Conservation (phyloP, 495 filamentous ascomycete genomes). For the Xylaria bambusicola region DNA sequence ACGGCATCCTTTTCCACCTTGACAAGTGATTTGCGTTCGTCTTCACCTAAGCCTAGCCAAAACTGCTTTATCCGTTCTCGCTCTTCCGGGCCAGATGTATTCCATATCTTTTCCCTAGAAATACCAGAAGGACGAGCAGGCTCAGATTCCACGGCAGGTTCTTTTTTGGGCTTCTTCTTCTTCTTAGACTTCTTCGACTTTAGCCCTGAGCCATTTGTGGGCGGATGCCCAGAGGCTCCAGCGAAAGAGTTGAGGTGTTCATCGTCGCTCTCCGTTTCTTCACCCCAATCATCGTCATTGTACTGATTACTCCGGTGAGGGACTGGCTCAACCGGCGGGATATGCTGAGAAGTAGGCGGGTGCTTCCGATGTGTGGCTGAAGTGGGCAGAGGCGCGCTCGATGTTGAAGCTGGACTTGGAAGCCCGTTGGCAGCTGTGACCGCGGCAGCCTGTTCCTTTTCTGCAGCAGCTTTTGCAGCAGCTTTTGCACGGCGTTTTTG, state of each 20-base stretch:
- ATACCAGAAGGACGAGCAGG: slow-evolving; percentile 39
- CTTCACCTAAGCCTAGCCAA: slow-evolving; percentile 94
- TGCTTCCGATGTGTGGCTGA: slow-evolving; percentile 31
- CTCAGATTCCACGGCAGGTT: slow-evolving; percentile 21
- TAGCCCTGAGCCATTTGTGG: slow-evolving; percentile 27
- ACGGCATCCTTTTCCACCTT: slow-evolving; percentile 99
- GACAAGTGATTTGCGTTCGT: slow-evolving; percentile 88
- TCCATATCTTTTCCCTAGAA: slow-evolving; percentile 90
- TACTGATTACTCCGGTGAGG: slow-evolving; percentile 33
- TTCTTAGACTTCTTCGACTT: slow-evolving; percentile 64
- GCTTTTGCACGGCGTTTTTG: slow-evolving; percentile 83
- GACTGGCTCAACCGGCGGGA: slow-evolving; percentile 20
- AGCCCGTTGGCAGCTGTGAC: slow-evolving; percentile 41
- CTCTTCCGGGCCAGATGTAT: slow-evolving; percentile 89
- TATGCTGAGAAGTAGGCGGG: slow-evolving; percentile 26
- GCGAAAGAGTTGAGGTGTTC: slow-evolving; percentile 34
- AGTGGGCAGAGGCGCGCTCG: slow-evolving; percentile 32
- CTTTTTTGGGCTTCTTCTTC: slow-evolving; percentile 59
- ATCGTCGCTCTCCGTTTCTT: slow-evolving; percentile 47
- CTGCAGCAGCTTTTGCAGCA: slow-evolving; percentile 68
- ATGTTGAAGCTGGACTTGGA: slow-evolving; percentile 40
- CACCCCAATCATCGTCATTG: slow-evolving; percentile 49
- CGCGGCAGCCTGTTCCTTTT: slow-evolving; percentile 29
- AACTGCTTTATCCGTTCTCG: slow-evolving; percentile 97
- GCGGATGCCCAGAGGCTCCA: slow-evolving; percentile 23